These are phyloP conservation scores for Phytophthora macrochlamydospora DNA, from an alignment of 352 stramenopile genomes.

Conservation along the genomic window DNA sequence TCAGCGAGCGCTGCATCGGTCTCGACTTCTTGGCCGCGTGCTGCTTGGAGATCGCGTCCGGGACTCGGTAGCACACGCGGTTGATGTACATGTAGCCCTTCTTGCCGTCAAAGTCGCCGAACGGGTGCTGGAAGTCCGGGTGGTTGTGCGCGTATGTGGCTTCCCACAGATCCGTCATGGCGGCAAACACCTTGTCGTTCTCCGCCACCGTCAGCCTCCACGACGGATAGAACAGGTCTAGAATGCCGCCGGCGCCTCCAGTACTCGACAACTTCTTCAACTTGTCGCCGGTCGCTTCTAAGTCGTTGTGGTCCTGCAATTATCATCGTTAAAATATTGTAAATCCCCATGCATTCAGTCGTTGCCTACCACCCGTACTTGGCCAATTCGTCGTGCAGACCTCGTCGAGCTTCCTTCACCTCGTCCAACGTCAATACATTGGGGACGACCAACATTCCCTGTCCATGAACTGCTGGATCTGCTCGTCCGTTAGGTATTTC, in stretches of 20 bases:
- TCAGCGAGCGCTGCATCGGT: slow-evolving; percentile 85
- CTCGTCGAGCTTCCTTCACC: slow-evolving; percentile 53
- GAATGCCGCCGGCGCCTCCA: slow-evolving; percentile 83
- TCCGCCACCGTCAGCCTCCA: slow-evolving; percentile 86
- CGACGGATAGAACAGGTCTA: slow-evolving; percentile 90
- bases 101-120: slow-evolving; percentile 70
- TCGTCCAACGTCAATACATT: slow-evolving; percentile 69
- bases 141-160: slow-evolving; percentile 75
- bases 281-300: slow-evolving; percentile 63
- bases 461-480: slow-evolving; percentile 68
- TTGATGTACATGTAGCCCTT: slow-evolving; percentile 90
- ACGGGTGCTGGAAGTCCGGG: slow-evolving; percentile 68
- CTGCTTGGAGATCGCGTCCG: slow-evolving; percentile 66
- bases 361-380: slow-evolving; percentile 71
- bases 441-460: slow-evolving; percentile 78
- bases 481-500: slow-evolving; percentile 49
- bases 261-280: slow-evolving; percentile 88
- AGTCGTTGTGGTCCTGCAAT: slow-evolving; percentile 56
- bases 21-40: slow-evolving; percentile 66
- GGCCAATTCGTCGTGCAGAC: slow-evolving; percentile 66
- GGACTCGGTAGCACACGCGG: slow-evolving; percentile 82
- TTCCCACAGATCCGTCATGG: slow-evolving; percentile 83
- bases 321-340: neutral
- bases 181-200: slow-evolving; percentile 71
- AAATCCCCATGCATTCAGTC: too few species aligned